Evolutionary conservation across 1,284 basidiomycete species (phyloP), one percentile per base, ranked within the genome.

Genomic region (Moesziomyces sp.): DNA sequence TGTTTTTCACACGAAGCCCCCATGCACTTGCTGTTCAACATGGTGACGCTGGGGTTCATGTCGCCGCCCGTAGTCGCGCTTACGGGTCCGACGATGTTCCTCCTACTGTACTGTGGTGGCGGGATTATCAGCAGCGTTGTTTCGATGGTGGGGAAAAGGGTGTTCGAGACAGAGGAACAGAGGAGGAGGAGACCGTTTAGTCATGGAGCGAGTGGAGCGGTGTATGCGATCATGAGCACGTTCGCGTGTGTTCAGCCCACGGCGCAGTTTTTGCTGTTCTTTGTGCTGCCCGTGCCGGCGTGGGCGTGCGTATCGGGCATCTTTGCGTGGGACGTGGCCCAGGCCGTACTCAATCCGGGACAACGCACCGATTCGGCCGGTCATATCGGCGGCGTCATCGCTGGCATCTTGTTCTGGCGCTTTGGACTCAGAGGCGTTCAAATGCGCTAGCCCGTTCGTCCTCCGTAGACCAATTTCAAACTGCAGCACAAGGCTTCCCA

Each of bases 11-110:
- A 81, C 49, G 54, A 70, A 13, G 28, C 44, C 2, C 23, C 64
- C 8, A 3, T 81, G 0, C 94, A 96, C 82, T 88, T 93, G 38
- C 77, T 91, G 28, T 86, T 94, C 82, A 96, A 96, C 82, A 89
- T 89, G 49, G 87, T 94, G 72, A 89, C 91, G 0, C 91, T 91
- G 79, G 92, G 88, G 81, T 93, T 92, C 85, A 89, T 94, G 86
- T 91, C 91, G 1, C 90, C 88, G 0, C 86, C 89, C 0, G 89
- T 92, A 28, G 86, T 93, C n/a, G 78, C 85, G 51, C 84, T 91
- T 23, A 86, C 94, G 10, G 92, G 93, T 0, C 89, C 89, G 54
- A 86, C 88, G 2, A 86, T 87, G 3, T 94, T 95, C 85, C 83
- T 94, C 1, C 86, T 86, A 1, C 86, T 96, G 14, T 96, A 96